Conservation (phyloP, 2,329 filamentous ascomycete genomes). For the Fusarium hainanense region DNA sequence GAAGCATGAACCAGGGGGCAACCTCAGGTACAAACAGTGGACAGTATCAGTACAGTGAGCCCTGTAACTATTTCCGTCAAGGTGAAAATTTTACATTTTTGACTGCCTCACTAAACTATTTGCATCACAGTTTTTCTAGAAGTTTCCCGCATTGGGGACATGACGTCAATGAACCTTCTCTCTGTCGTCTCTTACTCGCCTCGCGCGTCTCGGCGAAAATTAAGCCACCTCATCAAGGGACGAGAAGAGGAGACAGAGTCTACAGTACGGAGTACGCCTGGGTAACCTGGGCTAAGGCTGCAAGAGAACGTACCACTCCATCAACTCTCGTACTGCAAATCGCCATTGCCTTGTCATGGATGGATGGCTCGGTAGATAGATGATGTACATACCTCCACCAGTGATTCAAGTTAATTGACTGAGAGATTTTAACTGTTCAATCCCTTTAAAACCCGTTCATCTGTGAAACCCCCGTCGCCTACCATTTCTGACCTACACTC, state of each 20-base stretch:
- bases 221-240: slow-evolving; percentile 29
- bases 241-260: neutral
- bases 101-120: neutral
- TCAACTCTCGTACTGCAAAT: slow-evolving; percentile 3
- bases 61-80: neutral
- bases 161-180: slow-evolving; percentile 25
- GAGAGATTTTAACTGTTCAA: slow-evolving; percentile 14
- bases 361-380: neutral
- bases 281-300: neutral
- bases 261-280: neutral
- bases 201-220: slow-evolving; percentile 25
- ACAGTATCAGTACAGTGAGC: neutral
- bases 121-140: slow-evolving; percentile 19
- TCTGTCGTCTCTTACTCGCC: slow-evolving; percentile 7
- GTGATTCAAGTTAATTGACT: slow-evolving; percentile 14
- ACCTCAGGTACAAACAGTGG: slow-evolving; percentile 1
- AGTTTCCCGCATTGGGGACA: slow-evolving; percentile 15
- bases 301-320: neutral
- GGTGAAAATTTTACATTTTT: slow-evolving; percentile 34
- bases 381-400: slow-evolving; percentile 12
- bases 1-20: slow-evolving; percentile 14
- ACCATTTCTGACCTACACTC: slow-evolving; percentile 12
- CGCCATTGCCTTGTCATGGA: neutral
- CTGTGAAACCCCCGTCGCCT: slow-evolving; percentile 2
- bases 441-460: slow-evolving; percentile 25